Base-by-base conservation (phyloP, 192 early-diverging fungal species). In the Linnemannia elongata region DNA sequence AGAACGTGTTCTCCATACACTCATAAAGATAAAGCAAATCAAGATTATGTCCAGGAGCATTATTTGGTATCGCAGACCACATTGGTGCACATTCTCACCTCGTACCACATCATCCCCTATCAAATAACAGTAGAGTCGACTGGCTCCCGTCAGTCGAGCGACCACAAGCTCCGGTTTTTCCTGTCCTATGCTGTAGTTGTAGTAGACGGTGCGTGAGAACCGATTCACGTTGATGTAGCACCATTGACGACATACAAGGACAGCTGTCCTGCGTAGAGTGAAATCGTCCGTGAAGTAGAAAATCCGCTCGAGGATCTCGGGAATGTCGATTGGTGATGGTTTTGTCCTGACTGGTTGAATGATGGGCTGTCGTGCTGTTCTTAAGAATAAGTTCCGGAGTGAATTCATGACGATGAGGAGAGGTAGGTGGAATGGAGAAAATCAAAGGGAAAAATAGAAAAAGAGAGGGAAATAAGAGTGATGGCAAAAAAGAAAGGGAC, bases 201-300 rank as follows among this genome's bases (percentile, higher is more conserved):
- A 57, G 24, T 57, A 57, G 55, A 57, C n/a, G 6, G 55, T 57
- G 24, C 55, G 55, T 57, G 55, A n/a, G n/a, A 22, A n/a, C 24
- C 55, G 55, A 27, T 1, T 27, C n/a, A 9, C 24, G 9, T 57
- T 27, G 1, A 57, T 57, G 24, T 57, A 27, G 20, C 10, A 57
- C 55, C 55, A 57, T 57, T 57, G 55, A 27, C 55, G 55, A n/a
- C 55, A 57, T 8, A 57, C 55, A 57, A 57, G 55, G 55, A 57
- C 55, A 27, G 24, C n/a, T 6, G 55, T 57, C 8, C 1, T 57
- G 24, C 7, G 6, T 24, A 57, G 55, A n/a, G 55, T 57, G 27
- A 24, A n/a, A n/a, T 57, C 24, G 55, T 57, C 55, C 24, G 55
- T 9, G 24, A 57, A 57, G 55, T 7, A 57, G 55, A 57, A 27